Percentiles rank a stretch among this genome's conserved stretches.
phyloP scores from a whole-genome alignment of 1,284 basidiomycete genomes.

The Thelephora terrestris region DNA sequence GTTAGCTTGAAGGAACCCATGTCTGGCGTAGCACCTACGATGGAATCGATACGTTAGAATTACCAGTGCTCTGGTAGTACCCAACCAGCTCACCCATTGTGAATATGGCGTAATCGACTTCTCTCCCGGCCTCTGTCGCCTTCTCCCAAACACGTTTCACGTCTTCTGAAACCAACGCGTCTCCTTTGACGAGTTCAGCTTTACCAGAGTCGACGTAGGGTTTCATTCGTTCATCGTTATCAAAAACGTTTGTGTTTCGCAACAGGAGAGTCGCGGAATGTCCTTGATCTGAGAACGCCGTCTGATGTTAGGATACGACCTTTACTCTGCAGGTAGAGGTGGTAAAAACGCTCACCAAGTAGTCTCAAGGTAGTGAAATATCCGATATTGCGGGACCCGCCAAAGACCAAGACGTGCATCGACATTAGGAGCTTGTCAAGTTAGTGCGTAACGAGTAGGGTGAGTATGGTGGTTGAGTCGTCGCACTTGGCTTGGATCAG shows the following conservation, averaged over 20 bases:
- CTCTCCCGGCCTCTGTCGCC: constrained; percentile 21
- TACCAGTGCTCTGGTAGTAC: neutral
- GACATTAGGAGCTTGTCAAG: too few relatives aligned
- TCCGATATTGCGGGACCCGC: constrained; percentile 56
- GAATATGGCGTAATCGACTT: constrained; percentile 38
- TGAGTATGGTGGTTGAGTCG: too few relatives aligned
- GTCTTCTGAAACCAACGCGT: constrained; percentile 35
- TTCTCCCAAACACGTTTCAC: constrained; percentile 35
- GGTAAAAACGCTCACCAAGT: constrained; percentile 28
- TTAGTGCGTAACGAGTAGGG: too few relatives aligned
- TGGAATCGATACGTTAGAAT: constrained; percentile 1
- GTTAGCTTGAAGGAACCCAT: constrained; percentile 24
- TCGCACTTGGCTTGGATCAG: too few relatives aligned
- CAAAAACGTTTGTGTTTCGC: constrained; percentile 33
- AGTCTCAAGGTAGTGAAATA: constrained; percentile 42
- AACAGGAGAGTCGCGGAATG: constrained; percentile 42
- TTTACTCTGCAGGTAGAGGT: neutral
- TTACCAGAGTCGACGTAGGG: constrained; percentile 30
- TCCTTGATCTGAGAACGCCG: constrained; percentile 28
- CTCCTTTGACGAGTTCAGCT: constrained; percentile 38
- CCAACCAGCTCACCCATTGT: constrained; percentile 33
- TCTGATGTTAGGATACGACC: neutral
- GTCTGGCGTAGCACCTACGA: constrained; percentile 28
- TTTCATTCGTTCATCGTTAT: constrained; percentile 34
- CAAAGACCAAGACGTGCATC: constrained; percentile 38